Evolutionary conservation across 2,329 filamentous ascomycete species (phyloP).

Genomic region (Trichoderma polysporum): DNA sequence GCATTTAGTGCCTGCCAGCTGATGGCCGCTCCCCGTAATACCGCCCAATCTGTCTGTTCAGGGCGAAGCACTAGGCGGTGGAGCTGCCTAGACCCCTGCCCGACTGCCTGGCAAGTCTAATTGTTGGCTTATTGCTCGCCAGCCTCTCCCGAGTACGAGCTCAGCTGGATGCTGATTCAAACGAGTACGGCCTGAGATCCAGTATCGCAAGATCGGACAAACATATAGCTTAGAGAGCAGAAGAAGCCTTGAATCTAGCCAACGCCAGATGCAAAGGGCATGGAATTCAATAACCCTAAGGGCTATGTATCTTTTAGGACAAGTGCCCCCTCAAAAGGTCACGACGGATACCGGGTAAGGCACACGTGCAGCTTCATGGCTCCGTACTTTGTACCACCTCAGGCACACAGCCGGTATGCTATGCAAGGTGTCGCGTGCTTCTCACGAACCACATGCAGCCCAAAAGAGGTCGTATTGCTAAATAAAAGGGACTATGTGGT

Average conservation of each 20-base stretch:
- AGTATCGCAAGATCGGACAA: neutral
- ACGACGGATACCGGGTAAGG: neutral
- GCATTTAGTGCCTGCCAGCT: constrained; percentile 9
- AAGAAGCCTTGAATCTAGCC: neutral
- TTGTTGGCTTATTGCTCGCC: neutral
- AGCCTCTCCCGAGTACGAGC: constrained; percentile 8
- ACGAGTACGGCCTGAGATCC: neutral
- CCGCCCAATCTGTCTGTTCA: constrained; percentile 1
- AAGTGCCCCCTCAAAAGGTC: neutral
- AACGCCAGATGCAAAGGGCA: neutral
- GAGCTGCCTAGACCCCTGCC: constrained; percentile 1
- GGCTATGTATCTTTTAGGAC: neutral
- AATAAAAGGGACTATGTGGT: neutral
- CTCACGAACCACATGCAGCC: constrained; percentile 2
- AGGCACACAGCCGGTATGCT: neutral
- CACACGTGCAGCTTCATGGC: constrained; percentile 15
- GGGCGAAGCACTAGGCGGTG: constrained; percentile 4
- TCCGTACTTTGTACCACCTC: neutral
- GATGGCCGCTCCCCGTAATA: constrained; percentile 9
- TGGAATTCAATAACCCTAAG: neutral
- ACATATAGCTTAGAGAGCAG: neutral
- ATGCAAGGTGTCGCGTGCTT: constrained; percentile 11
- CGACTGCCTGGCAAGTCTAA: neutral
- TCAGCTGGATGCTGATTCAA: neutral
- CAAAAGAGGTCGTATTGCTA: neutral